phyloP scores from a whole-genome alignment of 306 rosid species.

The Sechiopsis laciniata region DNA sequence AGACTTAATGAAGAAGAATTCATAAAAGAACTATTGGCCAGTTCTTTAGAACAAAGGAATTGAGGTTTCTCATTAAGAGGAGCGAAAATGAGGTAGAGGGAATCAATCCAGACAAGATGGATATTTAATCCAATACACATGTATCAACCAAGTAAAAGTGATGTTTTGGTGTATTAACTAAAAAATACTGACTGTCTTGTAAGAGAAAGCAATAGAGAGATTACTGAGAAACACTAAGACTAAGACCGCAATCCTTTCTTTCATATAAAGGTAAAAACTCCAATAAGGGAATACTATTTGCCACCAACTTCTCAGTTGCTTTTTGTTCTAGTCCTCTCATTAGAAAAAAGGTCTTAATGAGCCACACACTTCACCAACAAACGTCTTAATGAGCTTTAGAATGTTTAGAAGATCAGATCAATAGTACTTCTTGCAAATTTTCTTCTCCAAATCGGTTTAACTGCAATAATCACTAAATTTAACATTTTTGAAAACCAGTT shows the following conservation, averaged over 20 bases:
- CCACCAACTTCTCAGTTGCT: constrained; percentile 2
- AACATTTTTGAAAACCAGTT: not conserved
- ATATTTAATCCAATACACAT: not conserved
- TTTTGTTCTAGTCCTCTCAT: constrained; percentile 11
- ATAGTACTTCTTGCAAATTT: constrained; percentile 1
- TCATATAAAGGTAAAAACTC: not conserved
- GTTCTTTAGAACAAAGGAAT: not conserved
- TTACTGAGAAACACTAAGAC: not conserved
- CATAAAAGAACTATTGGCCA: too few relatives aligned
- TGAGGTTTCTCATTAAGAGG: not conserved
- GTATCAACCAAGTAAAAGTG: not conserved
- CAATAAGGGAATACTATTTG: not conserved
- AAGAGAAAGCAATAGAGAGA: constrained; percentile 4
- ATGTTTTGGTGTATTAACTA: not conserved
- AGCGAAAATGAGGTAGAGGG: not conserved
- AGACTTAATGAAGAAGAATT: not conserved
- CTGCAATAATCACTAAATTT: not conserved
- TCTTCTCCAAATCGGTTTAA: not conserved
- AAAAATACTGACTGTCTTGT: not conserved
- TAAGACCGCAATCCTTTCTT: not conserved
- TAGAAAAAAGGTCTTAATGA: not conserved
- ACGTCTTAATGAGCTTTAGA: not conserved
- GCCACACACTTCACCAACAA: not conserved
- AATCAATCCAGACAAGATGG: not conserved
- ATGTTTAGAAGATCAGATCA: not conserved